phyloP scores from a whole-genome alignment of 139 green algal species.

The Chlorella sp. region DNA sequence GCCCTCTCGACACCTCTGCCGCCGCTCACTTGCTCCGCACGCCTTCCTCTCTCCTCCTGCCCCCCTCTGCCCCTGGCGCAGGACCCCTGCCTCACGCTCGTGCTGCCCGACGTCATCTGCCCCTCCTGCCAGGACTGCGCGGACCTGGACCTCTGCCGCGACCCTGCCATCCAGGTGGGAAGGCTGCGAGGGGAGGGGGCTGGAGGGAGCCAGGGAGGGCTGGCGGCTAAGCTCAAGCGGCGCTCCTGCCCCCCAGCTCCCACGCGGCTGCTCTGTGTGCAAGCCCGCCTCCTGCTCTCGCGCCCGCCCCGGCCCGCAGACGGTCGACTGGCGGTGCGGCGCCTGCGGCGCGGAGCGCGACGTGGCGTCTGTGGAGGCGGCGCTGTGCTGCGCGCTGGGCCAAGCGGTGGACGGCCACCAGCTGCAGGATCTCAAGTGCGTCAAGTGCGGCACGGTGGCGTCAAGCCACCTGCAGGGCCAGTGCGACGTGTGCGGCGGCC shows the following conservation, averaged over 20 bases:
- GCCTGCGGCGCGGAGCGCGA: conserved; percentile 27
- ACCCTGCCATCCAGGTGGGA: conserved; percentile 57
- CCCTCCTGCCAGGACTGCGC: conserved; percentile 86
- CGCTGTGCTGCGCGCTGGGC: conserved; percentile 14
- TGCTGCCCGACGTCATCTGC: conserved; percentile 89
- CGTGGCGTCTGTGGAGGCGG: conserved; percentile 16
- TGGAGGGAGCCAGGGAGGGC: not conserved
- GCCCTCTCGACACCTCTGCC: not conserved
- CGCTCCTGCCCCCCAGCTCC: too few species aligned
- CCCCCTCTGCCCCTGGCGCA: not conserved
- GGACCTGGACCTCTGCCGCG: conserved; percentile 91
- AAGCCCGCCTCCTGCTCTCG: not conserved
- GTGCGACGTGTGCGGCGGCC: conserved; percentile 70
- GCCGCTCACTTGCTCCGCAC: not conserved
- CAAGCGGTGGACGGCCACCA: conserved; percentile 62
- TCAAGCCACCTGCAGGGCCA: conserved; percentile 49
- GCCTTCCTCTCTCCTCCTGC: not conserved
- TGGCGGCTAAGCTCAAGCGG: too few species aligned
- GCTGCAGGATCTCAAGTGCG: conserved; percentile 88
- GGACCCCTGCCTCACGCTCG: conserved; percentile 84
- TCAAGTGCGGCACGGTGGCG: conserved; percentile 66
- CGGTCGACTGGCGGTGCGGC: conserved; percentile 47
- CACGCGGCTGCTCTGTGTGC: too few species aligned
- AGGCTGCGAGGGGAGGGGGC: not conserved
- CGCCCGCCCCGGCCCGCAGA: conserved; percentile 9